These are phyloP conservation scores for Colletotrichum sp. DNA, from an alignment of 2,329 filamentous ascomycete genomes.

Conservation along the genomic window DNA sequence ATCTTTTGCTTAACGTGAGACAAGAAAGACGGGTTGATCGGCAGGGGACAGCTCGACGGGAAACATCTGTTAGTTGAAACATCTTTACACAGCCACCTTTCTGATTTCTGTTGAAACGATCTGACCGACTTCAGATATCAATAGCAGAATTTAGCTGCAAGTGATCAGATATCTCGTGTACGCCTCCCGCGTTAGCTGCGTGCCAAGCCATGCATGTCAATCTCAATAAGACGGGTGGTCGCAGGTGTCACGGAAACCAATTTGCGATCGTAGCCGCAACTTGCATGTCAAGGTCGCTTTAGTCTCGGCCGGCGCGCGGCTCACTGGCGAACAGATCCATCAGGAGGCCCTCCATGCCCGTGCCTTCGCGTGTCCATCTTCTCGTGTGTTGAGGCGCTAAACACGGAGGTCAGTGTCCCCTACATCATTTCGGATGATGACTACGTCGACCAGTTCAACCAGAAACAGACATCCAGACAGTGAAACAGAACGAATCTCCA, in stretches of 20 bases:
- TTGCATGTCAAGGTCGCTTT: neutral
- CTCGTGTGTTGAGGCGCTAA: neutral
- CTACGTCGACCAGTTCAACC: neutral
- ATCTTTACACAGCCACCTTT: slow-evolving; percentile 5
- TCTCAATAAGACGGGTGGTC: neutral
- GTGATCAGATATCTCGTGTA: neutral
- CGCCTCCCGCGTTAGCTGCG: neutral
- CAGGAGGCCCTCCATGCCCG: neutral
- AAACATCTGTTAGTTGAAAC: neutral
- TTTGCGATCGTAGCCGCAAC: neutral
- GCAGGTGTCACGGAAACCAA: neutral
- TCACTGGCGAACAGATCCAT: neutral
- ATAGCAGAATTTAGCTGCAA: neutral
- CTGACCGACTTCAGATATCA: neutral
- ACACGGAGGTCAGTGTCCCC: neutral
- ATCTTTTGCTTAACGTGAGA: neutral
- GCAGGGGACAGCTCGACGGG: neutral
- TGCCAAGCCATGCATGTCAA: neutral
- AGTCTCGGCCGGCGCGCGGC: neutral
- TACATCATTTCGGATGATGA: neutral
- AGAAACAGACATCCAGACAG: neutral
- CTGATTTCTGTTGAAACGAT: neutral
- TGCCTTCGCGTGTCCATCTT: neutral
- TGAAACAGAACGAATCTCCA: neutral
- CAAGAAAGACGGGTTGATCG: no score